Evolutionary conservation across 73 alveolate species (phyloP).

Genomic region (Tetrahymena thermophila): DNA sequence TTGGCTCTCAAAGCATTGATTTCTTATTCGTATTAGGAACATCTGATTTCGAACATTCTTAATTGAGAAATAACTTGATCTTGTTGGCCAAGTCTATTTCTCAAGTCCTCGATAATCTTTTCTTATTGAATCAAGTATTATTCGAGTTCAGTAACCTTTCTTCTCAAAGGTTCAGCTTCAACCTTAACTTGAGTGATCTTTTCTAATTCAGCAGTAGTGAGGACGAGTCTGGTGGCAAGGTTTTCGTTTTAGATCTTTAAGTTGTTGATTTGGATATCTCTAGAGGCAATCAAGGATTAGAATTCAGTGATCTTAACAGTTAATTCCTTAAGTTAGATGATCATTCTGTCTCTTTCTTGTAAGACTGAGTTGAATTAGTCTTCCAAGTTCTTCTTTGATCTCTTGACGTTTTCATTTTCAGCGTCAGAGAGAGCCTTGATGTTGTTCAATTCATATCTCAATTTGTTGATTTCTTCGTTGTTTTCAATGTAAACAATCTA

Average conservation of each 20-base stretch:
- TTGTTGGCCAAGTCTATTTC: background rate
- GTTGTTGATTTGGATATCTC: background rate
- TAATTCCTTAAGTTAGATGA: background rate
- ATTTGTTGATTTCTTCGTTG: background rate
- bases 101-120: background rate
- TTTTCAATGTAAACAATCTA: background rate
- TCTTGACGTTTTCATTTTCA: background rate
- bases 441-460: background rate
- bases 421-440: background rate
- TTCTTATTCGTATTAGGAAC: background rate
- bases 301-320: background rate
- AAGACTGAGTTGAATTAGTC: background rate
- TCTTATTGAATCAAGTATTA: background rate
- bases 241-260: background rate
- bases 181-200: background rate
- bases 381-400: background rate
- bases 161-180: background rate
- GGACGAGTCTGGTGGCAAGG: background rate
- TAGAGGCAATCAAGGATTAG: background rate
- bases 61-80: background rate
- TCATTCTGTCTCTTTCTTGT: slow-evolving; percentile 1
- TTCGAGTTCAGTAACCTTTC: background rate
- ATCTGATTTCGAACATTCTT: background rate
- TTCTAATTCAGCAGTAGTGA: slow-evolving; percentile 1
- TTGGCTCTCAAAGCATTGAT: background rate